Percentiles rank a stretch among this genome's conserved stretches.
phyloP scores from a whole-genome alignment of 371 early-diverging fungal species.

The Fennellomyces sp. region DNA sequence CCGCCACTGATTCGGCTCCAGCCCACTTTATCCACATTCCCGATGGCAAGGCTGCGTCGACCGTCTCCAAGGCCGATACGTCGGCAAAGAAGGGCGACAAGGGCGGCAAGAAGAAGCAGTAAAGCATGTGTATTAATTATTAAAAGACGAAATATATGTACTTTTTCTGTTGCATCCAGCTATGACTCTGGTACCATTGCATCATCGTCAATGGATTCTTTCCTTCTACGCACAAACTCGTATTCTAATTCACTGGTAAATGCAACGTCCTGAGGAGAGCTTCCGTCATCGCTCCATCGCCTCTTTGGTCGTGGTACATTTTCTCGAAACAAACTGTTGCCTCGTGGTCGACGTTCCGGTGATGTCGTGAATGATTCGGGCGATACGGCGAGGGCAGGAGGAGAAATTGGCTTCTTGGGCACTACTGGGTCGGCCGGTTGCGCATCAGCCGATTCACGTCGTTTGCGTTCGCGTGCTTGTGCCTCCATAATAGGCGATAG shows the following conservation, averaged over 20 bases:
- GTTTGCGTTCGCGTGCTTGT: slow-evolving; percentile 41
- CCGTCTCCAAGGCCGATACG: slow-evolving; percentile 74
- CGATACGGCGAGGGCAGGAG: background rate
- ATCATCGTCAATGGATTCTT: background rate
- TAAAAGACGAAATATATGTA: too few relatives aligned
- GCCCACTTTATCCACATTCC: slow-evolving; percentile 88
- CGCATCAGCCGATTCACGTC: slow-evolving; percentile 29
- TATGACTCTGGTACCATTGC: background rate
- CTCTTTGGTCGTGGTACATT: background rate
- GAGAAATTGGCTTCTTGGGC: background rate
- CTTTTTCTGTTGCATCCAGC: too few relatives aligned
- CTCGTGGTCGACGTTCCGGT: background rate
- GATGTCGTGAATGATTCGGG: background rate
- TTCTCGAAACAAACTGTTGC: background rate
- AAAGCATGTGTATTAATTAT: background rate
- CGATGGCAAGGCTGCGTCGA: slow-evolving; percentile 88
- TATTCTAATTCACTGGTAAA: background rate
- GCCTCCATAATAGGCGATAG: slow-evolving; percentile 51
- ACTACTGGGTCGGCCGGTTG: background rate
- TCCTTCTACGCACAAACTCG: background rate
- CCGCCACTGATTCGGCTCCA: slow-evolving; percentile 54
- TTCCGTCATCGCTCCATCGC: background rate
- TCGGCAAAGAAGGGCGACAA: slow-evolving; percentile 9
- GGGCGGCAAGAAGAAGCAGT: slow-evolving; percentile 11
- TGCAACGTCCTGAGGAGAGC: background rate